Evolutionary conservation across 1,139 yeast genomes (phyloP).

Genomic region (Geotrichum aggregatum): DNA sequence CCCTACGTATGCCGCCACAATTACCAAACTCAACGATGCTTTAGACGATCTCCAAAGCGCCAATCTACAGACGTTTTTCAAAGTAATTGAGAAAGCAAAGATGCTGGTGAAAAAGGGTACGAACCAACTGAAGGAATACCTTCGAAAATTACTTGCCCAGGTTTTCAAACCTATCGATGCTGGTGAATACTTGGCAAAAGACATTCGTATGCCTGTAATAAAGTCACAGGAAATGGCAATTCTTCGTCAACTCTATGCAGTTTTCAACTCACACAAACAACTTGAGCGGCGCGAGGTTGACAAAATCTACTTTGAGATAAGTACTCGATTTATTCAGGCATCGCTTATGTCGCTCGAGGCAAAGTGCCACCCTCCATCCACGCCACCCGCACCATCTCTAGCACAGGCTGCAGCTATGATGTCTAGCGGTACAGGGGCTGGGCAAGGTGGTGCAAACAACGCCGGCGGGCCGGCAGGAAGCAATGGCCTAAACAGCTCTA

Average conservation of each 20-base stretch:
- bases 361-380: slow-evolving; percentile 13
- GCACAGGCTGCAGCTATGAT: slow-evolving; percentile 19
- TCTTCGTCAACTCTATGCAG: slow-evolving; percentile 25
- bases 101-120: slow-evolving; percentile 29
- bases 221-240: slow-evolving; percentile 21
- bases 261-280: slow-evolving; percentile 38
- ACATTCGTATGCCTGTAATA: slow-evolving; percentile 27
- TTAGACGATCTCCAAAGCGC: slow-evolving; percentile 29
- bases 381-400: slow-evolving; percentile 18
- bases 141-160: slow-evolving; percentile 25
- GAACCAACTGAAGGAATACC: slow-evolving; percentile 27
- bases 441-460: slow-evolving; percentile 9
- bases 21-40: slow-evolving; percentile 29
- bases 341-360: slow-evolving; percentile 42
- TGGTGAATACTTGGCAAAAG: slow-evolving; percentile 23
- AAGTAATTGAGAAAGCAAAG: slow-evolving; percentile 33
- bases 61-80: slow-evolving; percentile 32
- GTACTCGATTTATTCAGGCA: slow-evolving; percentile 46
- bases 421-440: slow-evolving; percentile 25
- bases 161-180: slow-evolving; percentile 30
- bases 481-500: slow-evolving; percentile 5
- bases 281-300: slow-evolving; percentile 41
- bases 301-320: slow-evolving; percentile 45
- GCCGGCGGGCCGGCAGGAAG: slow-evolving; percentile 1
- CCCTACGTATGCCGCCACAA: slow-evolving; percentile 26